Evolutionary conservation across 495 filamentous ascomycete genomes (phyloP).

Genomic region (Astrocystis sublimbata): DNA sequence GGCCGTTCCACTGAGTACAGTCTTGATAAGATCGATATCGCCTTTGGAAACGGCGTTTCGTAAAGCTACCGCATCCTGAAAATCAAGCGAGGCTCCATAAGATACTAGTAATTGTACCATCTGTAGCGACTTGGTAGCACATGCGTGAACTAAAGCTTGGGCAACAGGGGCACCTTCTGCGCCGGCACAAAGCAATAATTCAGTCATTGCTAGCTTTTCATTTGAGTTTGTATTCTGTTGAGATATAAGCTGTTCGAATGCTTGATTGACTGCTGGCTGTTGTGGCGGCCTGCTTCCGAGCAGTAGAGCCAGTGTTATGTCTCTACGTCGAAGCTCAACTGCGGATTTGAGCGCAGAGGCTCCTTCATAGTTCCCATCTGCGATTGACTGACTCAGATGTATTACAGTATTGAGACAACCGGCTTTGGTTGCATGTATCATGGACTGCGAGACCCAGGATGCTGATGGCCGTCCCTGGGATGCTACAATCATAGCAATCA

Average conservation of each 20-base stretch:
- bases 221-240: conserved; percentile 44
- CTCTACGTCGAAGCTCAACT: conserved; percentile 40
- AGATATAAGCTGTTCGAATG: conserved; percentile 40
- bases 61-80: conserved; percentile 40
- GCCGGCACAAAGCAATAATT: conserved; percentile 49
- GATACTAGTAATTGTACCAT: conserved; percentile 47
- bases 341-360: conserved; percentile 48
- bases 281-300: conserved; percentile 42
- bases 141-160: conserved; percentile 40
- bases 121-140: conserved; percentile 41
- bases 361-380: conserved; percentile 45
- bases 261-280: conserved; percentile 39
- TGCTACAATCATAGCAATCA: conserved; percentile 46
- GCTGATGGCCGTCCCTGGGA: conserved; percentile 41
- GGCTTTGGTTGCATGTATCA: conserved; percentile 47
- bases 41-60: conserved; percentile 39
- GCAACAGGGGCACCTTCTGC: conserved; percentile 43
- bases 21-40: conserved; percentile 39
- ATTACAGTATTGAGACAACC: conserved; percentile 47
- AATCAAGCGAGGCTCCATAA: conserved; percentile 50
- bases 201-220: conserved; percentile 44
- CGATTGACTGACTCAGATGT: conserved; percentile 44
- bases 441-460: conserved; percentile 38
- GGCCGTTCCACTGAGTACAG: conserved; percentile 39
- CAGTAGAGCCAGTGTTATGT: conserved; percentile 48